A percentile compares a stretch with the other conserved stretches of the same genome.
Conservation (phyloP, 2,329 filamentous ascomycete species). For the Colletotrichum sp. region DNA sequence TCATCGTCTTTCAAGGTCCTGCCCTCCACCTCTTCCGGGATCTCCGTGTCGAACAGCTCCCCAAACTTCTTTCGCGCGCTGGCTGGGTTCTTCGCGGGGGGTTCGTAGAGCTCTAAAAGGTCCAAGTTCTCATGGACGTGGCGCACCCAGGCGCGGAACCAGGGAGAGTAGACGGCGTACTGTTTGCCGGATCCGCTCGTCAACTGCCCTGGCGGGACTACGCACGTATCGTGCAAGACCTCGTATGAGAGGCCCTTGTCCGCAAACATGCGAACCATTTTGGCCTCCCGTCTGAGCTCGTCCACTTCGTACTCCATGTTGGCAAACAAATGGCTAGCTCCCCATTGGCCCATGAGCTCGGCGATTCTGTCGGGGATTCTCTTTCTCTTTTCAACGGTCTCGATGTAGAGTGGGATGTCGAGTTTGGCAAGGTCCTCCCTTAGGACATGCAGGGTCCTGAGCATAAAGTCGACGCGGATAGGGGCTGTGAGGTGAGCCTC, state of each 20-base stretch:
- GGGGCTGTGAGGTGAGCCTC: constrained; percentile 79
- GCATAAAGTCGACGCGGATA: constrained; percentile 77
- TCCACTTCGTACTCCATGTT: constrained; percentile 95
- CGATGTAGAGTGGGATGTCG: constrained; percentile 79
- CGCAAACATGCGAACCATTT: constrained; percentile 64
- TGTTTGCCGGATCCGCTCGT: constrained; percentile 73
- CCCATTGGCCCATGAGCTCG: constrained; percentile 73
- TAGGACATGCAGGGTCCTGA: constrained; percentile 73
- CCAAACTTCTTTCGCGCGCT: constrained; percentile 48
- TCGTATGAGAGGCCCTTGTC: constrained; percentile 71
- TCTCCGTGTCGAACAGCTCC: constrained; percentile 61
- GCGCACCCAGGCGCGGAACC: constrained; percentile 78
- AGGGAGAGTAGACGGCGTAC: constrained; percentile 85
- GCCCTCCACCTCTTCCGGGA: constrained; percentile 67
- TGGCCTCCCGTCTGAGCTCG: constrained; percentile 79
- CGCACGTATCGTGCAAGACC: constrained; percentile 81
- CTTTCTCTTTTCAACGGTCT: constrained; percentile 71
- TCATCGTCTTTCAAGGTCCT: constrained; percentile 68
- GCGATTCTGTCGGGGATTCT: constrained; percentile 65
- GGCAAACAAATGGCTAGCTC: constrained; percentile 75
- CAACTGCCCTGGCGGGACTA: constrained; percentile 76
- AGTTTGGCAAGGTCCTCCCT: constrained; percentile 70
- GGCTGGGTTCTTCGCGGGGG: constrained; percentile 40
- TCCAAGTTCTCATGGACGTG: constrained; percentile 74
- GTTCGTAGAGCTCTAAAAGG: constrained; percentile 65